A percentile compares a stretch with the other conserved stretches of the same genome.
Conservation (phyloP, 2,329 filamentous ascomycete species). For the Aspergillus chevalieri region DNA sequence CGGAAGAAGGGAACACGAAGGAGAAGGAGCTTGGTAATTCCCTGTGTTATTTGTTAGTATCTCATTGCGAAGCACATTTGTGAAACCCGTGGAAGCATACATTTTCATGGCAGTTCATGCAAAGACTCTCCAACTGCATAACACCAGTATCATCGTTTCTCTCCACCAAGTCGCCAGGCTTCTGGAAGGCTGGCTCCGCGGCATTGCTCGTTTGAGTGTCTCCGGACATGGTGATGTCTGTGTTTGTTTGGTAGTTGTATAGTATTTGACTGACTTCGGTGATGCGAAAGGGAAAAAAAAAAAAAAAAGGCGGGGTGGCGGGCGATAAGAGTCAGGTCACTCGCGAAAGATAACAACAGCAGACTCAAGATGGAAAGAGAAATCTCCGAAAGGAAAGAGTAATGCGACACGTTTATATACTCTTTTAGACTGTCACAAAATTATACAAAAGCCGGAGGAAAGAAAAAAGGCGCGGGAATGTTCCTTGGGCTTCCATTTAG, state of each 20-base stretch:
- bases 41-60: conserved; percentile 47
- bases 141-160: conserved; percentile 37
- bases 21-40: conserved; percentile 76
- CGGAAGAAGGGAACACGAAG: conserved; percentile 95
- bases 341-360: not conserved
- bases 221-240: conserved; percentile 22
- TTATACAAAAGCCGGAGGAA: conserved; percentile 5
- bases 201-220: conserved; percentile 16
- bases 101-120: conserved; percentile 80
- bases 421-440: not conserved
- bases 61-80: conserved; percentile 36
- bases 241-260: not conserved
- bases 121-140: conserved; percentile 60
- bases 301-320: not conserved
- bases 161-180: conserved; percentile 34
- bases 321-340: not conserved
- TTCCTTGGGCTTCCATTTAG: conserved; percentile 24
- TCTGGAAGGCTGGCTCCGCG: conserved; percentile 31
- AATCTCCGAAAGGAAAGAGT: not conserved
- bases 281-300: not conserved
- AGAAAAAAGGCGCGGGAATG: conserved; percentile 23
- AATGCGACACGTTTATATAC: not conserved
- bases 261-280: not conserved
- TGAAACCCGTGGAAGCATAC: conserved; percentile 35
- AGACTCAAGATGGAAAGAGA: not conserved